Percentiles rank a stretch among this genome's conserved stretches.
Evolutionary conservation across 805 yeast genomes (phyloP).

Genomic region (Metschnikowia noctiluminum): DNA sequence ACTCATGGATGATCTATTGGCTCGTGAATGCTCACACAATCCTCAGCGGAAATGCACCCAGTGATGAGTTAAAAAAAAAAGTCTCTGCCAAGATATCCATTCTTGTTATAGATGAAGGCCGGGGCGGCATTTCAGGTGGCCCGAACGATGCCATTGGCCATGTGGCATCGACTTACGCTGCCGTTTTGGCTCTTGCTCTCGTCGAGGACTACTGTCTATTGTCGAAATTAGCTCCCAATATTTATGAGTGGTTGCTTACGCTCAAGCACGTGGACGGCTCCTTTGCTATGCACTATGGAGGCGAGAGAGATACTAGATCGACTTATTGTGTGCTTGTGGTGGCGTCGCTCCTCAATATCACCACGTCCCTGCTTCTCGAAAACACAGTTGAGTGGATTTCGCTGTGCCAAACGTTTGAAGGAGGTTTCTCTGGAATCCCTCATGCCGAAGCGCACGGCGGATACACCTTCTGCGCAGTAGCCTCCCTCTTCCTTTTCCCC

Average conservation of each 20-base stretch:
- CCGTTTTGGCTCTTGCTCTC: constrained; percentile 57
- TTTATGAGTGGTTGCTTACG: constrained; percentile 62
- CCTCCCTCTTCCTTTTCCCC: constrained; percentile 53
- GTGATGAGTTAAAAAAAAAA: constrained; percentile 1
- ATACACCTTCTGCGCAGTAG: constrained; percentile 83
- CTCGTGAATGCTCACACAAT: constrained; percentile 45
- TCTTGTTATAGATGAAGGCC: constrained; percentile 30
- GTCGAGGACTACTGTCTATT: constrained; percentile 39
- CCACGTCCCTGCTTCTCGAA: constrained; percentile 55
- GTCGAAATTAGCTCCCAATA: constrained; percentile 29
- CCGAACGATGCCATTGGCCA: constrained; percentile 73
- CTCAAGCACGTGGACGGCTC: constrained; percentile 73
- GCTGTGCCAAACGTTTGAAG: constrained; percentile 86
- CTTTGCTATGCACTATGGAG: constrained; percentile 68
- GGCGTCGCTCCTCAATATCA: constrained; percentile 61
- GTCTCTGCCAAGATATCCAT: constrained; percentile 24
- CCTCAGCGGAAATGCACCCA: constrained; percentile 14
- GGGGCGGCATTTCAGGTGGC: constrained; percentile 82
- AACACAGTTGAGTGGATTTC: constrained; percentile 59
- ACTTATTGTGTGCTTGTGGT: constrained; percentile 81
- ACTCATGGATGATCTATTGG: constrained; percentile 92
- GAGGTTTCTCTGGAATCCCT: constrained; percentile 89
- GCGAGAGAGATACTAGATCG: constrained; percentile 85
- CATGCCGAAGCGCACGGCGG: constrained; percentile 94
- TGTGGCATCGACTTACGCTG: constrained; percentile 81